Base-by-base conservation (phyloP, 164 flowering plant species). In the Piper longum region DNA sequence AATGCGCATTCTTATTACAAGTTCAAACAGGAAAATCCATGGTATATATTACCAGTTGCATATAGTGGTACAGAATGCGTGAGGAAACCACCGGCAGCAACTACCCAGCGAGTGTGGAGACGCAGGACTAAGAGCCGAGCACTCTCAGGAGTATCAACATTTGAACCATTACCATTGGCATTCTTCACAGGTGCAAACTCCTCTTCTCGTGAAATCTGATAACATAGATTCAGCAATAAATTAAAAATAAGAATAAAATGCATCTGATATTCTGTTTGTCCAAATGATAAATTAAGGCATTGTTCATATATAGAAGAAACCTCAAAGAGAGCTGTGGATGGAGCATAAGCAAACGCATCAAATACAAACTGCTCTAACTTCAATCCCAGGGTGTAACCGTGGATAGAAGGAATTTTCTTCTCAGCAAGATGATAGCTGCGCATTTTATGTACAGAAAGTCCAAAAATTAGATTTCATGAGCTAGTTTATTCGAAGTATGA, bases 151-250 rank as follows among this genome's bases (percentile, higher is more conserved):
- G 99, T 93, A 72, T 93, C 99, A 75, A 61, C 81, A 66, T 73
- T 83, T 59, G 99, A 77, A 2, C 95, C 96, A 67, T 85, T 90
- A 2, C 95, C 96, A 67, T 85, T 90, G 54, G 96, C 92, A 76
- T 93, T 93, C 76, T 93, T 93, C 12, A 93, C 99, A 0, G 99
- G 99, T 26, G 99, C 99, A 77, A 93, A 93, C 76, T 93, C 99
- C 75, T 93, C 97, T 63, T 93, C 99, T 3, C 97, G 86, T 54
- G 78, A 55, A 7, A 82, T 88, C 98, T 92, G 65, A 44, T 56
- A 2, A 17, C 18, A 60, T 60, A 4, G 17, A 13, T 48, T 14
- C 3, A 14, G 52, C 36, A 26, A 26, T 26, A 26, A 43, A 56
- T 44, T 5, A 13, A 12, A 62, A n/a, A 62, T 48, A 41, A 14